Conservation (phyloP, 192 early-diverging fungal genomes). For the Backusella australiensis region DNA sequence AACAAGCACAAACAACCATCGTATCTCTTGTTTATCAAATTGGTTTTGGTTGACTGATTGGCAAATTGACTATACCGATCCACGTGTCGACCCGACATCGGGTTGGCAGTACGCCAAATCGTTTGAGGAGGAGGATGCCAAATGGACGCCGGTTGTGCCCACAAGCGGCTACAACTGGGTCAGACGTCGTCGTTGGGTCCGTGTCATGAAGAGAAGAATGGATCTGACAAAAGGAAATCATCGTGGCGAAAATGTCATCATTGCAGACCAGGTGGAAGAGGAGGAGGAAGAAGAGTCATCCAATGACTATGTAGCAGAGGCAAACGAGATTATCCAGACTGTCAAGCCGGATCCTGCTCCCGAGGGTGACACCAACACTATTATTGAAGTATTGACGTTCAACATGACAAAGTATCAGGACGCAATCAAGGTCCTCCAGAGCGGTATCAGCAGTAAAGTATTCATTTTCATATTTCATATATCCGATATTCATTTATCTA, state of each 20-base stretch:
- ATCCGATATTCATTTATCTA: neutral
- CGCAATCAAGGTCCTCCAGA: constrained; percentile 60
- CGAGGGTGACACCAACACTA: neutral
- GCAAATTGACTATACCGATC: constrained; percentile 63
- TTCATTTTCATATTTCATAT: too few relatives aligned
- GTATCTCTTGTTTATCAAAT: constrained; percentile 24
- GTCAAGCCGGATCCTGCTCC: constrained; percentile 11
- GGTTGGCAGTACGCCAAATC: constrained; percentile 75
- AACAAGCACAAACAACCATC: constrained; percentile 10
- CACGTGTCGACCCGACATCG: constrained; percentile 52
- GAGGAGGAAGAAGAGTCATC: neutral
- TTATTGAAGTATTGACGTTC: neutral
- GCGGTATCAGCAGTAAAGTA: constrained; percentile 58
- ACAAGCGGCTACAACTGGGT: constrained; percentile 56
- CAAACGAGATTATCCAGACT: constrained; percentile 27
- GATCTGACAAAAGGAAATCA: constrained; percentile 34
- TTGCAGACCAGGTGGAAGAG: constrained; percentile 10
- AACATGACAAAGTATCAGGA: constrained; percentile 53
- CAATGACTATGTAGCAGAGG: constrained; percentile 26
- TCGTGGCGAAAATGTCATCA: constrained; percentile 9
- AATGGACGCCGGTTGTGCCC: constrained; percentile 52
- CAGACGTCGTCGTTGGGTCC: constrained; percentile 70
- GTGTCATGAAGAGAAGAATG: constrained; percentile 70
- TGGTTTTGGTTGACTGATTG: constrained; percentile 89
- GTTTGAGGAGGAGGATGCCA: constrained; percentile 50